Conservation (phyloP, 177 flowering plant genomes). For the Vitis hybrid region DNA sequence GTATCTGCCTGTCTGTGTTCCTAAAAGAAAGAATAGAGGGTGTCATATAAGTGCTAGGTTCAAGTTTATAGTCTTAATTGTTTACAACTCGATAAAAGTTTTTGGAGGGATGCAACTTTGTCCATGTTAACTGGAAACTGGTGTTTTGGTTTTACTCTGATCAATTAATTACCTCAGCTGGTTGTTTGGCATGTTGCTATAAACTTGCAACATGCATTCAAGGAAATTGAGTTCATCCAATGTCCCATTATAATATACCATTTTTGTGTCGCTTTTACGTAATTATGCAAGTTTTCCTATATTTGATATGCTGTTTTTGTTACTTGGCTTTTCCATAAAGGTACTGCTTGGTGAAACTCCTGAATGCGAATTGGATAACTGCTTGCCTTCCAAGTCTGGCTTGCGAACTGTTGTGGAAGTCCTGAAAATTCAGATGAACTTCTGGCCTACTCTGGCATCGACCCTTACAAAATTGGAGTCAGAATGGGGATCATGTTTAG, state of each 20-base stretch:
- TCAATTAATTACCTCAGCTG: too few species aligned
- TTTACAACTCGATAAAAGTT: too few species aligned
- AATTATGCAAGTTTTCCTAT: background rate
- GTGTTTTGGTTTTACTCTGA: too few species aligned
- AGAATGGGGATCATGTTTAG: constrained; percentile 37
- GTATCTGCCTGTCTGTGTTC: too few species aligned
- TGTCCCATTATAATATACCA: background rate
- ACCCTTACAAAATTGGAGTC: constrained; percentile 42
- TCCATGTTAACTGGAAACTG: too few species aligned
- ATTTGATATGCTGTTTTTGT: background rate
- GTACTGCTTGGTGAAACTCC: constrained; percentile 83
- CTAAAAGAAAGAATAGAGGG: too few species aligned
- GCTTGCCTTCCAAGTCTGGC: constrained; percentile 64
- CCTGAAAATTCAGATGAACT: constrained; percentile 65
- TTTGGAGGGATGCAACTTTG: too few species aligned
- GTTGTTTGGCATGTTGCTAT: too few species aligned
- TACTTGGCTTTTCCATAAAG: constrained; percentile 33
- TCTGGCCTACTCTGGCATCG: constrained; percentile 67
- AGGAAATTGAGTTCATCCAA: background rate
- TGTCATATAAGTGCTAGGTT: too few species aligned
- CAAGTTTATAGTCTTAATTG: too few species aligned
- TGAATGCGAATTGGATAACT: constrained; percentile 26
- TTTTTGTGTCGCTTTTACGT: background rate
- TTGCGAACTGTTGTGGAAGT: constrained; percentile 73
- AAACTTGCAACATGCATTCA: background rate